A percentile compares a stretch with the other conserved stretches of the same genome.
These are phyloP conservation scores for Pleurotus giganteus DNA, from an alignment of 768 basidiomycete species.

Conservation along the genomic window DNA sequence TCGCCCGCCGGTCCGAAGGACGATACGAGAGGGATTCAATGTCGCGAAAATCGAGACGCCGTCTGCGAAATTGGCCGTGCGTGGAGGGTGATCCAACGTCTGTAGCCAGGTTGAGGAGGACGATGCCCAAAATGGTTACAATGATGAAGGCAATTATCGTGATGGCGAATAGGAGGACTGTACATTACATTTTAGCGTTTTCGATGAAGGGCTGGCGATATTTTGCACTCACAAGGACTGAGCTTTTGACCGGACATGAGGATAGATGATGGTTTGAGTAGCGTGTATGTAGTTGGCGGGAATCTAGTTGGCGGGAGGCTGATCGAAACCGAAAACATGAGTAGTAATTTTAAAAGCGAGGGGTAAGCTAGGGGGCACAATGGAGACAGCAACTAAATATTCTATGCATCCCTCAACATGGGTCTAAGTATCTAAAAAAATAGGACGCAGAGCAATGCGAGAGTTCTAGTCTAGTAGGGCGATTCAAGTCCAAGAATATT, in stretches of 20 bases:
- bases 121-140: slow-evolving; percentile 6
- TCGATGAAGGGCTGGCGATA: neutral
- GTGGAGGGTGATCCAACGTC: neutral
- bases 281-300: neutral
- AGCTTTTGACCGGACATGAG: neutral
- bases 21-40: neutral
- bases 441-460: no score
- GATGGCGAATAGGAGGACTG: slow-evolving; percentile 7
- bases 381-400: no score
- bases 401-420: no score
- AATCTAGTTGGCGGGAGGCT: no score
- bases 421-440: no score
- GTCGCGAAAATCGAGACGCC: neutral
- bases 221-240: neutral
- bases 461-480: no score
- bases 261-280: no score
- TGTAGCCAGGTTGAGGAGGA: neutral
- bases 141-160: slow-evolving; percentile 7
- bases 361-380: neutral
- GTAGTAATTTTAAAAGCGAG: no score
- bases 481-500: neutral
- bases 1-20: neutral
- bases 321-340: no score
- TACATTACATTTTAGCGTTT: no score
- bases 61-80: neutral